phyloP scores from a whole-genome alignment of 1,139 yeast genomes.

The Oligophagozyma castellii region DNA sequence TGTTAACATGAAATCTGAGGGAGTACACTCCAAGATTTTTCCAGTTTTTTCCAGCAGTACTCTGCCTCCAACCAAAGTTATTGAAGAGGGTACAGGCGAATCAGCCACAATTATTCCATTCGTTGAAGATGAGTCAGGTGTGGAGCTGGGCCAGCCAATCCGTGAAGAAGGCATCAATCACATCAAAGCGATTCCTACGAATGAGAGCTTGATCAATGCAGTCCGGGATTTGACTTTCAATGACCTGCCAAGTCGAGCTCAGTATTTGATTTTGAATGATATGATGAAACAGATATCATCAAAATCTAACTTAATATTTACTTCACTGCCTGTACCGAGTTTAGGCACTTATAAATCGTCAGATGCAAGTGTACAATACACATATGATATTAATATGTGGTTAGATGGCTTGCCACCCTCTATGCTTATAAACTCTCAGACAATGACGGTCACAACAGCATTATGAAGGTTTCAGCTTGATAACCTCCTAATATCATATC shows the following conservation, averaged over 20 bases:
- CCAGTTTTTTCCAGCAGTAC: constrained; percentile 73
- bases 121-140: constrained; percentile 21
- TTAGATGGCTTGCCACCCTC: constrained; percentile 70
- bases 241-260: constrained; percentile 82
- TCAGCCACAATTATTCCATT: constrained; percentile 44
- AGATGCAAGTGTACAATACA: constrained; percentile 58
- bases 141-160: constrained; percentile 5
- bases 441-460: constrained; percentile 91
- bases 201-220: constrained; percentile 22
- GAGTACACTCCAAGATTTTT: constrained; percentile 5
- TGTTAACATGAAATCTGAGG: constrained; percentile 12
- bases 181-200: constrained; percentile 11
- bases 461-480: constrained; percentile 33
- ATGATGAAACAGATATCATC: constrained; percentile 55
- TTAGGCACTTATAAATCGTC: constrained; percentile 65
- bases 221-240: constrained; percentile 46
- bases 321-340: constrained; percentile 82
- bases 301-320: constrained; percentile 58
- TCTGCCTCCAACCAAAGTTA: constrained; percentile 57
- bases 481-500: neutral
- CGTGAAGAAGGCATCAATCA: neutral
- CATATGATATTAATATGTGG: constrained; percentile 69
- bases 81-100: constrained; percentile 55
- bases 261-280: constrained; percentile 77
- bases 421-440: constrained; percentile 71